Evolutionary conservation across 495 filamentous ascomycete genomes (phyloP).

Genomic region (Aspergillus conjunctus): DNA sequence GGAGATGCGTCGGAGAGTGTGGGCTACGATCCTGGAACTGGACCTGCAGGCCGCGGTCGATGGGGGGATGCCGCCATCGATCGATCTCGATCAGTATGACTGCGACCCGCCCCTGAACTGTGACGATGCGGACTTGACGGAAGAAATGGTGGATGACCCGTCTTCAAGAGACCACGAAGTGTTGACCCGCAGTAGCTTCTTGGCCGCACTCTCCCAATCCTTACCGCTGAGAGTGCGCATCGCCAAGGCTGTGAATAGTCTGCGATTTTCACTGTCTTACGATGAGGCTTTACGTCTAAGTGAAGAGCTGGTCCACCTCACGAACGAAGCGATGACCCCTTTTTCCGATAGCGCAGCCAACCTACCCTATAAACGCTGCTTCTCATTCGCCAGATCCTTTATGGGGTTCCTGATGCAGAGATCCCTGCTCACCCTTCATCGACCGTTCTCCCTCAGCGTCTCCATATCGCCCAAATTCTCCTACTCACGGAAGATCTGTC

Average conservation of each 20-base stretch:
- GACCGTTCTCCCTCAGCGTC: constrained; percentile 54
- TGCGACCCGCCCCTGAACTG: constrained; percentile 57
- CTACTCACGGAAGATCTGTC: constrained; percentile 56
- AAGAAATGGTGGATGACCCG: constrained; percentile 40
- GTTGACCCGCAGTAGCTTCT: constrained; percentile 56
- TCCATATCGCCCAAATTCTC: constrained; percentile 52
- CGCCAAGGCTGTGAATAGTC: constrained; percentile 49
- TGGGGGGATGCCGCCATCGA: constrained; percentile 53
- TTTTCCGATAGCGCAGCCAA: constrained; percentile 32
- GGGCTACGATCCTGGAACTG: constrained; percentile 65
- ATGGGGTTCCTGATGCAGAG: constrained; percentile 52
- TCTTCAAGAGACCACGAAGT: constrained; percentile 32
- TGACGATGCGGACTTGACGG: constrained; percentile 58
- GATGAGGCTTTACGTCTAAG: constrained; percentile 52
- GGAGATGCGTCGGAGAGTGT: constrained; percentile 61
- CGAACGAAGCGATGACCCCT: constrained; percentile 33
- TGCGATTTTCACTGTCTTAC: constrained; percentile 52
- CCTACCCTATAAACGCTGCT: constrained; percentile 32
- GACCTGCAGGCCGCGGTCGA: constrained; percentile 58
- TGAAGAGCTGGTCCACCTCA: constrained; percentile 39
- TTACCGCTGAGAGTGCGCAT: constrained; percentile 53
- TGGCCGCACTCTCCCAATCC: constrained; percentile 51
- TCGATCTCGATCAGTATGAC: constrained; percentile 48
- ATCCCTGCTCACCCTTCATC: constrained; percentile 56
- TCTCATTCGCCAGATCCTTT: constrained; percentile 37